Conservation (phyloP, 768 basidiomycete species). For the Termitomyces sp. region DNA sequence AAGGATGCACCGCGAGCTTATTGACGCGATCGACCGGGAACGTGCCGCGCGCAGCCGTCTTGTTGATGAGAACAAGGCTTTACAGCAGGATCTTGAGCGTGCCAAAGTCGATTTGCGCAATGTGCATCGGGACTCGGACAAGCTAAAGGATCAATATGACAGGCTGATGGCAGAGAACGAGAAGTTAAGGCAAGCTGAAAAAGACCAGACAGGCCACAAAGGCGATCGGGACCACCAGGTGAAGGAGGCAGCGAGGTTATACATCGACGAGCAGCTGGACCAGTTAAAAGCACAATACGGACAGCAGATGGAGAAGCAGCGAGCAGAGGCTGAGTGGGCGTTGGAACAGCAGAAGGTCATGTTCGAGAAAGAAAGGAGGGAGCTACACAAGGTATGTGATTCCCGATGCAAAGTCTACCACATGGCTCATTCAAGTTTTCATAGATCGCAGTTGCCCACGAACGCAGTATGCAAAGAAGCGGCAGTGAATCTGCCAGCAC, state of each 20-base stretch:
- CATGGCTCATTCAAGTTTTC: not conserved
- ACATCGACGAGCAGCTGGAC: constrained; percentile 13
- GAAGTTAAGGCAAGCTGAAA: not conserved
- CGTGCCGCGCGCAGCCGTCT: not conserved
- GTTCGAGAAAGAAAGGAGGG: constrained; percentile 11
- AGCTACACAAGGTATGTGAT: constrained; percentile 10
- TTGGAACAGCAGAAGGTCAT: constrained; percentile 13
- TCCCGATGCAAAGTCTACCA: not conserved
- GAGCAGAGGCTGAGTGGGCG: constrained; percentile 7
- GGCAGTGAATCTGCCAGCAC: constrained; percentile 4
- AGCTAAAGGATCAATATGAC: not conserved
- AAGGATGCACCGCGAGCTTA: constrained; percentile 12
- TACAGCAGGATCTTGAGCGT: constrained; percentile 5
- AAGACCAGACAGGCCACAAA: not conserved
- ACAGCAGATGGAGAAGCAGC: constrained; percentile 12
- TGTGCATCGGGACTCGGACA: not conserved
- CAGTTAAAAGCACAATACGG: constrained; percentile 11
- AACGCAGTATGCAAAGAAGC: not conserved
- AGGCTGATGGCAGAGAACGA: constrained; percentile 5
- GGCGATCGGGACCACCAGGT: not conserved
- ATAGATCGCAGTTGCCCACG: constrained; percentile 3
- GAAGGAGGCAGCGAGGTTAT: constrained; percentile 2
- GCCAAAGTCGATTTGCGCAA: not conserved
- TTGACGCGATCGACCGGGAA: constrained; percentile 5
- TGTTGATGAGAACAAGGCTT: not conserved